phyloP scores from a whole-genome alignment of 805 yeast species.

The Nakazawaea pomicola region DNA sequence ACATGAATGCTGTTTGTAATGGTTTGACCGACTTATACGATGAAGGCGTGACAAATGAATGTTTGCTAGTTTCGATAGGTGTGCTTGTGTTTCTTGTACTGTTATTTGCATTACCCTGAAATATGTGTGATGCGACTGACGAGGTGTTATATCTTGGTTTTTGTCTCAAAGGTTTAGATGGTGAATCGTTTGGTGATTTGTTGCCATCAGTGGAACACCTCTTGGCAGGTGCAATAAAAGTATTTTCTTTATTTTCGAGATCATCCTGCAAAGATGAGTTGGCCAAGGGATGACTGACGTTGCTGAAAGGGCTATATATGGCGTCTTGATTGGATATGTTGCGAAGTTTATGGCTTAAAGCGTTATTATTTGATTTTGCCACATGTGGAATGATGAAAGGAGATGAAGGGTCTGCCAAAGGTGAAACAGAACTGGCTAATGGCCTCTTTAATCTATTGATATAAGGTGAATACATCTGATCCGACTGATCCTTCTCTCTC shows the following conservation, averaged over 20 bases:
- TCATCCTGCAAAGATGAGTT: no score
- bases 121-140: slow-evolving; percentile 7
- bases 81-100: slow-evolving; percentile 10
- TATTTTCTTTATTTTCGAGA: slow-evolving; percentile 6
- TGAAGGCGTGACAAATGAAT: slow-evolving; percentile 43
- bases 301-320: slow-evolving; percentile 6
- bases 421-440: slow-evolving; percentile 8
- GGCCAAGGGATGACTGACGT: neutral
- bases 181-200: slow-evolving; percentile 24
- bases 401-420: slow-evolving; percentile 2
- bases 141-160: slow-evolving; percentile 16
- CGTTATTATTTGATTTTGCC: neutral
- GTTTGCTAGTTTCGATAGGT: slow-evolving; percentile 6
- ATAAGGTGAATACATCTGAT: slow-evolving; percentile 4
- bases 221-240: slow-evolving; percentile 12
- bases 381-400: slow-evolving; percentile 8
- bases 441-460: slow-evolving; percentile 11
- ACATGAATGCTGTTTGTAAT: slow-evolving; percentile 75
- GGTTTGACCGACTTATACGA: slow-evolving; percentile 74
- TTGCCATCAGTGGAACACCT: slow-evolving; percentile 10
- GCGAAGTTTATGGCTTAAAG: slow-evolving; percentile 3
- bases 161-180: slow-evolving; percentile 28
- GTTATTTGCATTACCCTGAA: slow-evolving; percentile 2
- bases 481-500: neutral
- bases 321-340: no score